Base-by-base conservation (phyloP, 1,284 basidiomycete species). In the Apiotrichum gracile region DNA sequence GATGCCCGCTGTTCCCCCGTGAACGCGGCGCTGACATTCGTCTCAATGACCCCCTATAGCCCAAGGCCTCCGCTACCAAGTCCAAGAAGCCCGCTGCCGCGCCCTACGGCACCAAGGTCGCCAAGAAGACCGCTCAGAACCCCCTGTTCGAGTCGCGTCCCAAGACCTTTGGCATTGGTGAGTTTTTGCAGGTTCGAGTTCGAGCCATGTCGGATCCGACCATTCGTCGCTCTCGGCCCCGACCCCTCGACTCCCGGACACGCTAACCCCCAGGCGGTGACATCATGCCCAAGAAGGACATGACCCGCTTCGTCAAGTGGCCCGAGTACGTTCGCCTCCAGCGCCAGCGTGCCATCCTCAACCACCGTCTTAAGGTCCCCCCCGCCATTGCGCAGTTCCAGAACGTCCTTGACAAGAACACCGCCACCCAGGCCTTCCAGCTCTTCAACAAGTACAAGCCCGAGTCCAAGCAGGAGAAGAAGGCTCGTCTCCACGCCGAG, bases 221-320 rank as follows among this genome's bases (percentile, higher is more conserved):
- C 24, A 13, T 19, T 7, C 37, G 22, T 40, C 55, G 38, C 47
- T 45, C 35, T 5, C 10, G 22, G 39, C 41, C 24, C 12, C 26
- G n/a, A n/a, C n/a, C n/a, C n/a, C n/a, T n/a, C n/a, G n/a, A n/a
- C n/a, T n/a, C n/a, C n/a, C n/a, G n/a, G n/a, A 43, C 41, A 4
- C 17, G 26, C 41, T 27, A n/a, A 29, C 37, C 22, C 8, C 47
- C 61, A 94, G 92, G 93, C 73, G 91, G 94, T 80, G 90, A 96
- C 79, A 84, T 97, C 71, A 89, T 87, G 71, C 93, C 87, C 70
- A 83, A 83, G 76, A 84, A 83, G 57, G 94, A 98, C 79, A 79
- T 97, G 64, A 96, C 91, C 61, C 91, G 93, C 76, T 97, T 97
- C 80, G 91, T 97, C 79, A 97, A 97, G 80, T 98, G 94, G 94